Evolutionary conservation across 2,329 filamentous ascomycete genomes (phyloP), one percentile per base, ranked within the genome.

Genomic region (Neophaeococcomyces aloes): DNA sequence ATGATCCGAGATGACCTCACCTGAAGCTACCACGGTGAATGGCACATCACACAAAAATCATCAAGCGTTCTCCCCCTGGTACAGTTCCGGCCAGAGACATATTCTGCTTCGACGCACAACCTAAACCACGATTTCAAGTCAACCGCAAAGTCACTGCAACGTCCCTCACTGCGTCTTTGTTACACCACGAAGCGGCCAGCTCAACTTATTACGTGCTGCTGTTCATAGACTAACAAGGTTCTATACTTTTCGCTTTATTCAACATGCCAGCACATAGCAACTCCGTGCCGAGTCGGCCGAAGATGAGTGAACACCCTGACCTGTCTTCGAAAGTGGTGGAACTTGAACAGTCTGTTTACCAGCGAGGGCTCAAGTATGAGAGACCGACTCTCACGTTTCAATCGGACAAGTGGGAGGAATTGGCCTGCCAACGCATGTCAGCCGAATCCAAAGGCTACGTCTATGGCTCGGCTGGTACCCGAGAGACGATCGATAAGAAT

Each of bases 401-500:
- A 42, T 71, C 75, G 5, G 74, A 71, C 49, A 65, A 66, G 42
- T 65, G 80, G 3, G 71, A 79, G 53, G 65, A 67, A 21, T 70
- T 77, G 52, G 78, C 78, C 2, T 64, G 63, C 40, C 60, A 68
- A 42, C 60, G 57, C 11, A 65, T 80, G 60, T 59, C 61, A 15
- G 58, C 61, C 2, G 65, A 67, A 8, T 64, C 69, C 6, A 81
- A 72, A 56, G 74, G 74, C 48, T 82, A 81, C 60, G 71, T 80
- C 18, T 65, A 69, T 13, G 76, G 78, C n/a, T 76, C 75, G 5
- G 78, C 78, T 0, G 76, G 78, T 2, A 75, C 79, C 52, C 66
- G 70, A 29, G 67, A 74, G 2, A 82, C 78, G 0, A 73, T 77
- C 66, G 71, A 74, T 39, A 73, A 74, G 33, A 79, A 79, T 53